These are phyloP conservation scores for Phaeosphaeria sp. DNA, from an alignment of 2,329 filamentous ascomycete species.

Conservation along the genomic window DNA sequence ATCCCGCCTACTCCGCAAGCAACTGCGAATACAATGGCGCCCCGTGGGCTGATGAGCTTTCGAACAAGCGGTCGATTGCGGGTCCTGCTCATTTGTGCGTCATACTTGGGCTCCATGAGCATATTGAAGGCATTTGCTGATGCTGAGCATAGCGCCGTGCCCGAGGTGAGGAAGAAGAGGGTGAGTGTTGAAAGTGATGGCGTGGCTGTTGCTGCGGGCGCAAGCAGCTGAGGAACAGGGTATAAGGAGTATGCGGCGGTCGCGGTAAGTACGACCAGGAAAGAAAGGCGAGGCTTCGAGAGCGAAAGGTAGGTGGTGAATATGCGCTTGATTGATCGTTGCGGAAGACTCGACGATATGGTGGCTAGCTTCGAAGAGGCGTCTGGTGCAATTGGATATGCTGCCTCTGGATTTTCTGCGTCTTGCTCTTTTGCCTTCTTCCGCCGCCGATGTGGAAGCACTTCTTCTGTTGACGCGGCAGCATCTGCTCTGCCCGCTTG, in stretches of 20 bases:
- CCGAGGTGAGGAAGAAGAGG: constrained; percentile 86
- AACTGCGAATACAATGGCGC: constrained; percentile 80
- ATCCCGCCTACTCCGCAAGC: constrained; percentile 73
- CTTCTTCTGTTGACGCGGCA: constrained; percentile 25
- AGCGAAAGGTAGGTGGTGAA: constrained; percentile 85
- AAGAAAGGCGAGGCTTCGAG: constrained; percentile 92
- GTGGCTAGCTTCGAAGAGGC: constrained; percentile 67
- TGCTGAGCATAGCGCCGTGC: constrained; percentile 87
- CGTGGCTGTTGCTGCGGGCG: constrained; percentile 67
- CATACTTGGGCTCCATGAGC: constrained; percentile 90
- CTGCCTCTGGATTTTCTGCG: constrained; percentile 22
- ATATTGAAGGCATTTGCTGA: constrained; percentile 96
- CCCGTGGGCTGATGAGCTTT: constrained; percentile 73
- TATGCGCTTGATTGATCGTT: constrained; percentile 66
- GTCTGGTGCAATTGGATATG: constrained; percentile 58
- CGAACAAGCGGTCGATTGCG: constrained; percentile 88
- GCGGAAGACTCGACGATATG: constrained; percentile 63
- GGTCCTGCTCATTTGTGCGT: constrained; percentile 93
- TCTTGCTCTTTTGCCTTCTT: constrained; percentile 37
- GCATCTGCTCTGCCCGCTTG: constrained; percentile 14
- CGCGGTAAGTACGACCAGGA: constrained; percentile 88
- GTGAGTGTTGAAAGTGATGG: constrained; percentile 91
- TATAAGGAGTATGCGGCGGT: constrained; percentile 93
- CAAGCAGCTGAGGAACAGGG: constrained; percentile 85
- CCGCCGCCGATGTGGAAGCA: constrained; percentile 44